Base-by-base conservation (phyloP, 495 filamentous ascomycete species). In the Hypoxylon cercidicola region DNA sequence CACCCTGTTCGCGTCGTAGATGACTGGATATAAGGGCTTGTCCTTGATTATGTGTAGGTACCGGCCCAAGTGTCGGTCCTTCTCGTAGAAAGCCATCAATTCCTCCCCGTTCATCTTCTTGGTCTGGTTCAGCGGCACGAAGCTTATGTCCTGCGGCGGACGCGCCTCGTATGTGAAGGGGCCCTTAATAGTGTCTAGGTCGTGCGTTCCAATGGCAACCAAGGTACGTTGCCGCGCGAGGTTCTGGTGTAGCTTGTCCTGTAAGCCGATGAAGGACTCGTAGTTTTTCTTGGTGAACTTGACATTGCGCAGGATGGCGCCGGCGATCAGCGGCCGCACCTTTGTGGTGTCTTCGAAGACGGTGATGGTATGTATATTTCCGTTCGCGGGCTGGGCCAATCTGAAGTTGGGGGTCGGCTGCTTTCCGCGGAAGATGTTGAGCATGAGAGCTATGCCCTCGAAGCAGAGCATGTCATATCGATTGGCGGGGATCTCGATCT, bases 401-500 rank as follows among this genome's bases (percentile, higher is more conserved):
- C 78, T 85, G 79, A 90, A 97, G 57, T 91, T 91, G 62, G 95
- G 96, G 41, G 91, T 81, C 13, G 83, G 73, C 49, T 84, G 79
- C 64, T 87, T 89, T 49, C 87, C 90, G 54, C 89, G 79, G 88
- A 98, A 99, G 77, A 99, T 91, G 72, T 97, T 97, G 55, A 99
- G 84, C 87, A 94, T 94, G 68, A 97, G 84, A 49, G 92, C 89
- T 74, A 99, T 96, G 46, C 95, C 95, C 78, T 99, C 95, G 79
- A 97, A 97, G 74, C 95, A 99, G 25, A 99, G 87, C 87, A 98
- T 89, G 72, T 99, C 95, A 87, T 98, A 98, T 84, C 94, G 87
- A 76, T 99, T 99, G 64, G 95, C 95, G 61, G 95, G 95, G 73
- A 99, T 96, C 77, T 99, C 95, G 73, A 99, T 98, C 84, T 96